These are phyloP conservation scores for Phlegmacium glaucopus DNA, from an alignment of 768 basidiomycete species.

Conservation along the genomic window DNA sequence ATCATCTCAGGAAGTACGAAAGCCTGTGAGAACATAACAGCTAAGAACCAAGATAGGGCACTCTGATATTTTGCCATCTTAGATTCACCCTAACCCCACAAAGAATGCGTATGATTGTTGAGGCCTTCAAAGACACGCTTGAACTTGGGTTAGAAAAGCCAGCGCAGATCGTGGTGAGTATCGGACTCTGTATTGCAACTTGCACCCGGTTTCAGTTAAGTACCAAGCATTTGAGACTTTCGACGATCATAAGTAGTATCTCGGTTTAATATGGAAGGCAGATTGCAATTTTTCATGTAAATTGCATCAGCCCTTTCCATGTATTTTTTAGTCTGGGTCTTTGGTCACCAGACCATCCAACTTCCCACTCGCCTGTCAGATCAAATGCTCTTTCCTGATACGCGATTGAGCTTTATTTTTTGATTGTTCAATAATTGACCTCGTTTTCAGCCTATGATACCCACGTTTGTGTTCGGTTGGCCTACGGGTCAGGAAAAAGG, in stretches of 20 bases:
- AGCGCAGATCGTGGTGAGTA: conserved; percentile 83
- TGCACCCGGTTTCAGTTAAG: background rate
- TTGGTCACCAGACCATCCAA: background rate
- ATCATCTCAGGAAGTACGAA: conserved; percentile 90
- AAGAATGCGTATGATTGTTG: conserved; percentile 94
- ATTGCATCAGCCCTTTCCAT: background rate
- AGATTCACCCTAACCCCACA: conserved; percentile 88
- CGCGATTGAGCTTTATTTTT: background rate
- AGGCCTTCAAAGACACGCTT: conserved; percentile 91
- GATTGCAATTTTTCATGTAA: background rate
- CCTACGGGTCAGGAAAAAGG: conserved; percentile 88
- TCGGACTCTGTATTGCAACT: conserved; percentile 3
- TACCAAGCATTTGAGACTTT: too few species aligned
- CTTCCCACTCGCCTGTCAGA: background rate
- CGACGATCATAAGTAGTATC: too few species aligned
- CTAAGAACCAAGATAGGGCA: too few species aligned
- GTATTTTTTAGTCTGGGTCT: background rate
- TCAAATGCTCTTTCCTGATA: background rate
- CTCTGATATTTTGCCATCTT: conserved; percentile 1
- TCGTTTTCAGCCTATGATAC: conserved; percentile 80
- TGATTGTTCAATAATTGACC: background rate
- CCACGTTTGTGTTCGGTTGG: conserved; percentile 96
- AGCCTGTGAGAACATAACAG: conserved; percentile 54
- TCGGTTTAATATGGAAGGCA: background rate
- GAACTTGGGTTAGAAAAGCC: conserved; percentile 82